Percentiles rank a stretch among this genome's conserved stretches.
These are phyloP conservation scores for Apiospora arundinis DNA, from an alignment of 2,329 filamentous ascomycete genomes.

Conservation along the genomic window DNA sequence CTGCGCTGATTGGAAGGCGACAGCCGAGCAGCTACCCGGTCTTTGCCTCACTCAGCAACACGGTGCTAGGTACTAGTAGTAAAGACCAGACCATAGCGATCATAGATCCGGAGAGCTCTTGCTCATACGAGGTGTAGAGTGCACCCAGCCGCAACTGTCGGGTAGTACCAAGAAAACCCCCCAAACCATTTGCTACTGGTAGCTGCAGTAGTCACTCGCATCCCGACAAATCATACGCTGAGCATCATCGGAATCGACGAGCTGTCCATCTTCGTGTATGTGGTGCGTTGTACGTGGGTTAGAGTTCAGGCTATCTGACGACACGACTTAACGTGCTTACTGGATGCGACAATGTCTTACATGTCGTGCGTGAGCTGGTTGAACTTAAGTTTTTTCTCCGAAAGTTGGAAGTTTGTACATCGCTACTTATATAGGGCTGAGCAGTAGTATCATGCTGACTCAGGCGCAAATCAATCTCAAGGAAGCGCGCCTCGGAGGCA, in stretches of 20 bases:
- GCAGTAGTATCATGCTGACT: background rate
- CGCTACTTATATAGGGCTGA: conserved; percentile 4
- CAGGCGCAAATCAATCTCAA: background rate
- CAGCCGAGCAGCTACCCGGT: background rate
- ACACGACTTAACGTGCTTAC: conserved; percentile 9
- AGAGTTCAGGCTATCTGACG: background rate
- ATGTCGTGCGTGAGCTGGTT: background rate
- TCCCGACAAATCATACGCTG: background rate
- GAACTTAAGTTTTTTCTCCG: background rate
- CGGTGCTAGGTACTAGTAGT: background rate
- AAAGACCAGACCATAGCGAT: background rate
- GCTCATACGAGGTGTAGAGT: background rate
- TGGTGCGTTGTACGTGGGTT: background rate
- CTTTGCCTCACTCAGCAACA: background rate
- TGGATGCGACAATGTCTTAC: background rate
- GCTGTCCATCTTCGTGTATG: background rate
- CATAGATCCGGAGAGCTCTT: background rate
- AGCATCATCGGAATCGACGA: background rate
- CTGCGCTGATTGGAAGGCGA: background rate
- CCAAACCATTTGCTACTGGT: background rate
- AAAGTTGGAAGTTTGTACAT: background rate
- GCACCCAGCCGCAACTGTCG: background rate
- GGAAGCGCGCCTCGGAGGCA: background rate
- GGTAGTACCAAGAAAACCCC: background rate
- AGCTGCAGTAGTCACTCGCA: background rate